Conservation (phyloP, 805 yeast species). For the Barnettozyma sucrosica region DNA sequence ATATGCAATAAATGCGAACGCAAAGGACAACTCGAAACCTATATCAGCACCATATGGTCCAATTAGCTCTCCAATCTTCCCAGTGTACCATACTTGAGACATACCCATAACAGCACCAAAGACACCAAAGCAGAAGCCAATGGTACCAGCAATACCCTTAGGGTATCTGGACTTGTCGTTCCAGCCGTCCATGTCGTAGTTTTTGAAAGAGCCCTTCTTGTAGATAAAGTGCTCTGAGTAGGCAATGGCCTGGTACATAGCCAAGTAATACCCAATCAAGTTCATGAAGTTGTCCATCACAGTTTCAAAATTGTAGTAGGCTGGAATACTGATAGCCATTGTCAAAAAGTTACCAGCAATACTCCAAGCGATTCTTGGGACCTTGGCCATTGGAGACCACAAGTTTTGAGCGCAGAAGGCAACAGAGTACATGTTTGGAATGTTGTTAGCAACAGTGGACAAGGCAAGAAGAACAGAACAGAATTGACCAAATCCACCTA, state of each 20-base stretch:
- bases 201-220: constrained; percentile 55
- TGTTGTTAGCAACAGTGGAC: constrained; percentile 85
- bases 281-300: constrained; percentile 88
- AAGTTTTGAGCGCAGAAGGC: constrained; percentile 82
- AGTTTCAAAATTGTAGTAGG: constrained; percentile 61
- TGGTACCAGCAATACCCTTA: constrained; percentile 69
- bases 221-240: constrained; percentile 81
- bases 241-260: constrained; percentile 72
- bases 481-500: constrained; percentile 87
- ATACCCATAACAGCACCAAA: constrained; percentile 86
- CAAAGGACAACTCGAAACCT: constrained; percentile 75
- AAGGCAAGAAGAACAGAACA: constrained; percentile 79
- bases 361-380: constrained; percentile 86
- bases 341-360: constrained; percentile 66
- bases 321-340: constrained; percentile 86
- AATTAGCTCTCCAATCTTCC: constrained; percentile 56
- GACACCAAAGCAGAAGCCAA: constrained; percentile 76
- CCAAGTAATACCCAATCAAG: constrained; percentile 85
- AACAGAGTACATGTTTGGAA: constrained; percentile 91
- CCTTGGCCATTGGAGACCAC: constrained; percentile 64
- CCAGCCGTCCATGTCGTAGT: constrained; percentile 61
- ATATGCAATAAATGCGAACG: constrained; percentile 61
- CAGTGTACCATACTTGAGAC: constrained; percentile 80
- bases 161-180: constrained; percentile 56
- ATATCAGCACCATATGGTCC: constrained; percentile 71